Evolutionary conservation across 352 stramenopile genomes (phyloP), one percentile per base, ranked within the genome.

Genomic region (Globisporangium nodosum): DNA sequence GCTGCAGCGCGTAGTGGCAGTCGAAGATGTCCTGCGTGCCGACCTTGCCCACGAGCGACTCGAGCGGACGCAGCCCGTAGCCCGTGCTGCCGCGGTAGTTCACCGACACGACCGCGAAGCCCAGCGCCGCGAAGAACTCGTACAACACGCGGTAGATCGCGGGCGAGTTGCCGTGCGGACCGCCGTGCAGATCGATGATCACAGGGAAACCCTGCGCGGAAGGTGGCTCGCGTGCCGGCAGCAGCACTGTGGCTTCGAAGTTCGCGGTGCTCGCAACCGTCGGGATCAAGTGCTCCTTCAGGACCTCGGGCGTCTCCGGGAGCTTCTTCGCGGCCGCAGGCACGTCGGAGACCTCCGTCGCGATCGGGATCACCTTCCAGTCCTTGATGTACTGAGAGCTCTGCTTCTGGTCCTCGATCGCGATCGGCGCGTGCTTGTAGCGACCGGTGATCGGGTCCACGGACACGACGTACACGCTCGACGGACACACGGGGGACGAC

Each of bases 41-140:
- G 15, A 97, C 89, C 21, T 83, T 87, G 7, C 92, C 92, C 11
- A 96, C 67, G 24, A 98, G 73, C 37, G 85, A 97, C 59, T 98
- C 82, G 15, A 98, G 63, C 42, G 88, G 58, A n/a, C 76, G 66
- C 39, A 92, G 76, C 6, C 96, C 96, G 68, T 97, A 99, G 24
- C 95, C 96, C 20, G 81, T 97, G 18, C 87, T 97, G n/a, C 96
- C 96, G 49, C 96, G 81, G 70, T 97, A 99, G 76, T 99, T 99
- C 16, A 98, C 91, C 2, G 74, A 85, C 37, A 98, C 70, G 55
- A 98, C 77, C 5, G 88, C 93, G 67, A 97, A 98, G 21, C 88
- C 79, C 31, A 91, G 62, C 15, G 80, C 85, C 60, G 90, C 82
- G 30, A 98, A 85, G 68, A 90, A 98, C 15, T 93, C 85, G 68